Evolutionary conservation across 345 rosid genomes (phyloP).

Genomic region (Citrus sp.): DNA sequence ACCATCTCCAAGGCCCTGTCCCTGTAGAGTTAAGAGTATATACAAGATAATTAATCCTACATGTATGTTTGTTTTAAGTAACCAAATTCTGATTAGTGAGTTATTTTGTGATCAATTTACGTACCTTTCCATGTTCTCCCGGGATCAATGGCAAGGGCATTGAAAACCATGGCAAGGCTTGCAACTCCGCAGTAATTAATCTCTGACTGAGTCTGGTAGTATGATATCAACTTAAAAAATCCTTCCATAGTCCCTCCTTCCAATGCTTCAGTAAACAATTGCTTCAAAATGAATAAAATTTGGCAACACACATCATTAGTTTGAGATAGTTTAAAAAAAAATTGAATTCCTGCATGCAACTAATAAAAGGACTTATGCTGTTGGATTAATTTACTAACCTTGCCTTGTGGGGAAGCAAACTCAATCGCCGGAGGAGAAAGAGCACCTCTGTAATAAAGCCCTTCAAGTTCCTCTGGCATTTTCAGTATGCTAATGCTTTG

Average conservation of each 20-base stretch:
- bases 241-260: constrained; percentile 34
- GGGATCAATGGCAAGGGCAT: constrained; percentile 45
- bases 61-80: neutral
- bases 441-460: constrained; percentile 35
- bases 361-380: neutral
- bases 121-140: constrained; percentile 40
- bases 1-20: constrained; percentile 43
- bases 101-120: neutral
- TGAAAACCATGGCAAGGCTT: constrained; percentile 36
- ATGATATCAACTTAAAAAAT: constrained; percentile 31
- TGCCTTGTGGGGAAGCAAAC: constrained; percentile 53
- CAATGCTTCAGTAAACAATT: constrained; percentile 35
- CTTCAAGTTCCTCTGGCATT: constrained; percentile 37
- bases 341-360: too few species aligned
- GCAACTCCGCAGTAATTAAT: constrained; percentile 35
- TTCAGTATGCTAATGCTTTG: too few species aligned
- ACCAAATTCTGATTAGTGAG: neutral
- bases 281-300: constrained; percentile 10
- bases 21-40: too few species aligned
- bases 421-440: constrained; percentile 68
- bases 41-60: neutral
- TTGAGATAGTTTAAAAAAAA: too few species aligned
- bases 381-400: constrained; percentile 24
- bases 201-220: constrained; percentile 45
- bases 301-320: neutral